phyloP scores from a whole-genome alignment of 805 yeast species.

The Hanseniaspora vineae region DNA sequence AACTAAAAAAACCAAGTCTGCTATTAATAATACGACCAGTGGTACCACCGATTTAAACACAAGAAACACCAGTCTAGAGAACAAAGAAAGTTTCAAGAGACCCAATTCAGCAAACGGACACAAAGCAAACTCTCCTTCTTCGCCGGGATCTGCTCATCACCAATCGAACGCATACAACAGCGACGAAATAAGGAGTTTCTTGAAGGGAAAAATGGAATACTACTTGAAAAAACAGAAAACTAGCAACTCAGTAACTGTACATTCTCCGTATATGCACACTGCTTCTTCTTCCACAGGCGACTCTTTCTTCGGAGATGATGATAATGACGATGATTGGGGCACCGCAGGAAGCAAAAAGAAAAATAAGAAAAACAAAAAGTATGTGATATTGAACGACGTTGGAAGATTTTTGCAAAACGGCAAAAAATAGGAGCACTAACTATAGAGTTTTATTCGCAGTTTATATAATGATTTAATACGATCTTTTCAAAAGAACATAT shows the following conservation, averaged over 20 bases:
- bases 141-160: no score
- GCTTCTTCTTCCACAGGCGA: no score
- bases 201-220: not conserved
- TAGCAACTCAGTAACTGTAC: not conserved
- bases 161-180: not conserved
- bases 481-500: no score
- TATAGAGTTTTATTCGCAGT: no score
- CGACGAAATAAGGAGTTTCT: not conserved
- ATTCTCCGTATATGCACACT: not conserved
- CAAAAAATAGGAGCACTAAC: slow-evolving; percentile 1
- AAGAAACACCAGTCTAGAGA: no score
- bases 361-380: slow-evolving; percentile 16
- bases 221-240: not conserved
- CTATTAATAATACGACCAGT: no score
- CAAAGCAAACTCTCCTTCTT: no score
- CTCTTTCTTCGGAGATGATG: not conserved
- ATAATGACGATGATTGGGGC: slow-evolving; percentile 16
- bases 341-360: slow-evolving; percentile 14
- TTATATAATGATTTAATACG: no score
- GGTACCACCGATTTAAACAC: no score
- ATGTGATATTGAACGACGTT: slow-evolving; percentile 16
- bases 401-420: slow-evolving; percentile 13
- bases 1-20: no score
- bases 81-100: no score
- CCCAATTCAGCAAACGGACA: no score